A percentile compares a stretch with the other conserved stretches of the same genome.
These are phyloP conservation scores for Samsoniella hepiali DNA, from an alignment of 2,329 filamentous ascomycete genomes.

Conservation along the genomic window DNA sequence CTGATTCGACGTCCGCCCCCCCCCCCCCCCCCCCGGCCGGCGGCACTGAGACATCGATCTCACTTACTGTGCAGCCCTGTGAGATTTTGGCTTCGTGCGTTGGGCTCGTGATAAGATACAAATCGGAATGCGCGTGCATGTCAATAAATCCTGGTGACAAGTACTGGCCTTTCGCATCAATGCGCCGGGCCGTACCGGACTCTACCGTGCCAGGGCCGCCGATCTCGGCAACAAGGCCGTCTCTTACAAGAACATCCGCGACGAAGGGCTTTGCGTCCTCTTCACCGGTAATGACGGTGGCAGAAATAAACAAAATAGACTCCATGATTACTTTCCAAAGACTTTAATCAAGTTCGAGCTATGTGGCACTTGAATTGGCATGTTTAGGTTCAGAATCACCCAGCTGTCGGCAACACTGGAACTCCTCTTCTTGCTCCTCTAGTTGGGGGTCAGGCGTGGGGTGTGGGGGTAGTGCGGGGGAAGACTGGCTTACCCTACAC, in stretches of 20 bases:
- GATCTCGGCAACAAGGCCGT: slow-evolving; percentile 24
- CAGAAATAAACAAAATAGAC: slow-evolving; percentile 22
- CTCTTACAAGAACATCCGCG: slow-evolving; percentile 24
- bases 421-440: background rate
- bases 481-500: background rate
- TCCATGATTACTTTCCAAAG: background rate
- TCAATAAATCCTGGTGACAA: slow-evolving; percentile 28
- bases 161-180: slow-evolving; percentile 22
- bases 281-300: slow-evolving; percentile 25
- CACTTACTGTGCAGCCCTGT: slow-evolving; percentile 26
- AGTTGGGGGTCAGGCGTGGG: slow-evolving; percentile 15
- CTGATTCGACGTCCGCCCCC: no score
- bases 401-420: background rate
- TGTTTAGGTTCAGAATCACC: background rate
- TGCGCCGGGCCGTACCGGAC: slow-evolving; percentile 16
- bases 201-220: slow-evolving; percentile 21
- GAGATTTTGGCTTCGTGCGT: slow-evolving; percentile 27
- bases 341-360: background rate
- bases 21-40: no score
- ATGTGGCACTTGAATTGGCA: background rate
- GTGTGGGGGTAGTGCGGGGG: background rate
- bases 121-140: slow-evolving; percentile 27
- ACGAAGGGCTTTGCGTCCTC: slow-evolving; percentile 23
- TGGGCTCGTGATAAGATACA: slow-evolving; percentile 25
- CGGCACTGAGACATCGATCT: background rate